Evolutionary conservation across 2,329 filamentous ascomycete species (phyloP), one percentile per base, ranked within the genome.

Genomic region (Xylaria hypoxylon): DNA sequence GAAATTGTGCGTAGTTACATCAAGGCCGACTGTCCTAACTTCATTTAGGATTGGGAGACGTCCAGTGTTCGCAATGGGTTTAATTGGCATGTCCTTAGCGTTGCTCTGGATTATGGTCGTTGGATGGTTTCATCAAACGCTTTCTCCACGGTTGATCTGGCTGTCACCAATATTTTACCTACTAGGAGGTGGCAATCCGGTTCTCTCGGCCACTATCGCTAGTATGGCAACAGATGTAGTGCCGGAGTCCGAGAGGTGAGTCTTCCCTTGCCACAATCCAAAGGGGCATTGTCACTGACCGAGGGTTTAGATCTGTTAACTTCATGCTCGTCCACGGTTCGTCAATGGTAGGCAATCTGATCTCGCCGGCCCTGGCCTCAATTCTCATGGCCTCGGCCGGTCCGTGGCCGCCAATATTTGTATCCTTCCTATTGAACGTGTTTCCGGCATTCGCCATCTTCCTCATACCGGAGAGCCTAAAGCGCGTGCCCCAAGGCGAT

Each of bases 211-310:
- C 33, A 72, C 74, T 5, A 67, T 81, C 22, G 76, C 73, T 42
- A 77, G 79, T 22, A 79, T 81, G 47, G 71, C 76, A 6, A 77
- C 76, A 15, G 80, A 82, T 67, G 70, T 81, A 17, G 75, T 79
- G 0, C 75, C 77, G 1, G 78, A 80, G 40, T 76, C 75, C 6
- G 73, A 76, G 35, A 79, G 79, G 80, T 80, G 67, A 38, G 71
- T 53, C 3, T 33, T 51, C 19, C 50, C 50, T 7, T 42, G 7
- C 15, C 3, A 22, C 31, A 5, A 3, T 35, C 10, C 13, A 15
- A 45, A 55, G 4, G n/a, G 28, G 24, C 33, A 26, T 56, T 59
- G 24, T 64, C 64, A 19, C 45, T 40, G n/a, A 2, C 22, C n/a
- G 11, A 2, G 5, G 4, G n/a, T 15, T 22, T 55, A 82, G 80